phyloP scores from a whole-genome alignment of 2,329 filamentous ascomycete species.

The Colletotrichum aenigma region DNA sequence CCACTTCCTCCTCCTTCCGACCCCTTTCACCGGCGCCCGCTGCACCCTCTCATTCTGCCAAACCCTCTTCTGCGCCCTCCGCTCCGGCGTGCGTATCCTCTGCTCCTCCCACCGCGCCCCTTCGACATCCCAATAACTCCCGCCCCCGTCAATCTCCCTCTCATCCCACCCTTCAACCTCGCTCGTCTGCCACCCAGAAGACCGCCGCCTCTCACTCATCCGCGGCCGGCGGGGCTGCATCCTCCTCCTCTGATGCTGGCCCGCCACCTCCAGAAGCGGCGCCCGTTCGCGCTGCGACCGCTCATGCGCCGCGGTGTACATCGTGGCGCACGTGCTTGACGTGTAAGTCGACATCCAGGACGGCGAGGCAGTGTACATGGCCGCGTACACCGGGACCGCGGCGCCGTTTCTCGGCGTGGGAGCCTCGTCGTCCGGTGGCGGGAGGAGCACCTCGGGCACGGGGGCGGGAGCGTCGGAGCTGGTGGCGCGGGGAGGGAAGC shows the following conservation, averaged over 20 bases:
- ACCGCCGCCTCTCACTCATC: background rate
- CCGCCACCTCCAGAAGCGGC: background rate
- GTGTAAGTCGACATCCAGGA: conserved; percentile 16
- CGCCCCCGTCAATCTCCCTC: background rate
- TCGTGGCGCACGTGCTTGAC: conserved; percentile 5
- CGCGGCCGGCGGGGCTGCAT: background rate
- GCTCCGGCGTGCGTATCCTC: background rate
- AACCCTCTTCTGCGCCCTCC: background rate
- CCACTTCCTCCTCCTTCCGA: background rate
- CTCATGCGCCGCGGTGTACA: background rate
- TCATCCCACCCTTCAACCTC: background rate
- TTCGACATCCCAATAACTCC: conserved; percentile 5
- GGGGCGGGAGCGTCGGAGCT: background rate
- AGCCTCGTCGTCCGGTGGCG: background rate
- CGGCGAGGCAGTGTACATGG: conserved; percentile 1
- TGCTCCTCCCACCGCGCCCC: conserved; percentile 13
- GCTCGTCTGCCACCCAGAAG: background rate
- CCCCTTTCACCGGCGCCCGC: background rate
- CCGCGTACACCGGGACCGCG: background rate
- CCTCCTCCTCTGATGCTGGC: background rate
- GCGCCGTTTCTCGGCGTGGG: background rate
- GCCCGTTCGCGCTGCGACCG: background rate
- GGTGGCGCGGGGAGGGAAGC: background rate
- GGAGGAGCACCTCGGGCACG: background rate
- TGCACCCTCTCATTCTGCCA: background rate